A percentile compares a stretch with the other conserved stretches of the same genome.
phyloP scores from a whole-genome alignment of 2,329 filamentous ascomycete genomes.

The Phialophora verrucosa region DNA sequence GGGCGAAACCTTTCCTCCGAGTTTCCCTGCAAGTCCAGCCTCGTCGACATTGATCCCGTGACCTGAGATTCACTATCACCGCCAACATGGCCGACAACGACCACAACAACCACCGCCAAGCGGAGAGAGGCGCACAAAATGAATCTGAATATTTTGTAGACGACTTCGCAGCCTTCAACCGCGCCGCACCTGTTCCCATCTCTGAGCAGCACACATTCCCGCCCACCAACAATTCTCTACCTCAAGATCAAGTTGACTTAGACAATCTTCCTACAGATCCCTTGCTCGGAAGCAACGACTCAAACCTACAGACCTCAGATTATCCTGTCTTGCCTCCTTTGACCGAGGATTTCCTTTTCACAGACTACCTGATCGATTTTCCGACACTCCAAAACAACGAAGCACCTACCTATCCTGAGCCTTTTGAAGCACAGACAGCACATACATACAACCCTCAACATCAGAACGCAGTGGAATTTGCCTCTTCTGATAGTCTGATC shows the following conservation, averaged over 20 bases:
- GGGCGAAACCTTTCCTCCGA: neutral
- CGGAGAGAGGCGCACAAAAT: neutral
- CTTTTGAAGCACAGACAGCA: neutral
- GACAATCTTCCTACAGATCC: neutral
- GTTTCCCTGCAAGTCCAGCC: neutral
- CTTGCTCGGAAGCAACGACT: neutral
- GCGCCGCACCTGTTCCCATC: neutral
- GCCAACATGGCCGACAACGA: slow-evolving; percentile 1
- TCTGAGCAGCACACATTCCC: neutral
- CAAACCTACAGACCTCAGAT: neutral
- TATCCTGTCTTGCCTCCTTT: neutral
- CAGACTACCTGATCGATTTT: neutral
- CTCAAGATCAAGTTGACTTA: neutral
- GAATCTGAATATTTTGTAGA: neutral
- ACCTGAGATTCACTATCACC: neutral
- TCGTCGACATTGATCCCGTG: slow-evolving; percentile 2
- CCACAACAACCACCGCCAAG: slow-evolving; percentile 1
- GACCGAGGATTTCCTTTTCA: neutral
- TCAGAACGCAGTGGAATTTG: neutral
- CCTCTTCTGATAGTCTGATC: neutral
- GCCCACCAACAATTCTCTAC: neutral
- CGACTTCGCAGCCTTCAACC: neutral
- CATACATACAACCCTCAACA: neutral
- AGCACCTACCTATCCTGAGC: neutral
- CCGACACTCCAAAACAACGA: neutral